Conservation (phyloP, 352 stramenopile species). For the Phytophthora hybrid region DNA sequence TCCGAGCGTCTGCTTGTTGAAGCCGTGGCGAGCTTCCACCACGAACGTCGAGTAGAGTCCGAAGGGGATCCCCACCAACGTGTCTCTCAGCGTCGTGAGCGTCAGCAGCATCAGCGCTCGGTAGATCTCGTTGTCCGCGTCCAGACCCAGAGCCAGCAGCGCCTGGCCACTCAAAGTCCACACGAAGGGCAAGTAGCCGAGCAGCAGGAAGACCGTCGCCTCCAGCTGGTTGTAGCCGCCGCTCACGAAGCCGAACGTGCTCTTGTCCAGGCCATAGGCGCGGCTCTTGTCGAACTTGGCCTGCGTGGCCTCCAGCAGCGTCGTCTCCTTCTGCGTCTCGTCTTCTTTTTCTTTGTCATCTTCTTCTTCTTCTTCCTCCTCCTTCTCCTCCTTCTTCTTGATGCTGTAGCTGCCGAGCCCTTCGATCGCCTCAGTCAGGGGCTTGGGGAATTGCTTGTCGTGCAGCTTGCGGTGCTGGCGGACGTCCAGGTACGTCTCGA, state of each 20-base stretch:
- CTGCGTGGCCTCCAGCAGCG: slow-evolving; percentile 87
- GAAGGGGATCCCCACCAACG: slow-evolving; percentile 71
- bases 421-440: slow-evolving; percentile 62
- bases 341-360: slow-evolving; percentile 13
- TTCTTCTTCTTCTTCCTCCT: slow-evolving; percentile 19
- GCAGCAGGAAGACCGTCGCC: slow-evolving; percentile 85
- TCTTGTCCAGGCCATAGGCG: slow-evolving; percentile 97
- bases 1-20: slow-evolving; percentile 97
- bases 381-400: slow-evolving; percentile 25
- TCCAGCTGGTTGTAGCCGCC: slow-evolving; percentile 89
- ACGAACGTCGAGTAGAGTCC: slow-evolving; percentile 96
- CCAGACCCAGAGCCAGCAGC: slow-evolving; percentile 63
- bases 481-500: slow-evolving; percentile 94
- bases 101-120: slow-evolving; percentile 75
- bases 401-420: slow-evolving; percentile 53
- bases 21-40: slow-evolving; percentile 96
- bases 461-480: slow-evolving; percentile 93
- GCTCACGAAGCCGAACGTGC: slow-evolving; percentile 94
- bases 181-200: slow-evolving; percentile 94
- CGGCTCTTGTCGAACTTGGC: slow-evolving; percentile 94
- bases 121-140: slow-evolving; percentile 86
- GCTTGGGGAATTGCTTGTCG: slow-evolving; percentile 71
- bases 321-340: slow-evolving; percentile 20
- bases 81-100: slow-evolving; percentile 73
- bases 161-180: slow-evolving; percentile 89